Conservation (phyloP, 768 basidiomycete species). For the Termitomyces sp. region DNA sequence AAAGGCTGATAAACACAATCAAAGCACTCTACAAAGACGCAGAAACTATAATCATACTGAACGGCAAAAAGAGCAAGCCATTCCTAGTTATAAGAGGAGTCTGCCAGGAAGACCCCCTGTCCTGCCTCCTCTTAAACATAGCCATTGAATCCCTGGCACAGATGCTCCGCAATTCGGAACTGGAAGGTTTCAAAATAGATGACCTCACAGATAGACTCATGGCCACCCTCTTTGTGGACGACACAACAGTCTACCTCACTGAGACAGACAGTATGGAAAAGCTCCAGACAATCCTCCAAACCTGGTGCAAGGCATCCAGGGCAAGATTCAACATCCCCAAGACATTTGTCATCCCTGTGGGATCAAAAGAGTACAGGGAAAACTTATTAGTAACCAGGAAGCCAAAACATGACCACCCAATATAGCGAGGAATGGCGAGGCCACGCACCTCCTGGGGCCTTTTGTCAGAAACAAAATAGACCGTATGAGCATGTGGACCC, state of each 20-base stretch:
- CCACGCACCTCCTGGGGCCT: constrained; percentile 27
- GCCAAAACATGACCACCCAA: not conserved
- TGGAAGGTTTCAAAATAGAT: constrained; percentile 24
- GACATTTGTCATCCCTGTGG: constrained; percentile 27
- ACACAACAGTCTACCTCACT: constrained; percentile 28
- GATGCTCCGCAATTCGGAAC: constrained; percentile 23
- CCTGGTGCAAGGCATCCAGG: constrained; percentile 33
- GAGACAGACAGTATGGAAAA: constrained; percentile 20
- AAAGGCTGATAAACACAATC: not conserved
- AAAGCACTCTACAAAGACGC: constrained; percentile 11
- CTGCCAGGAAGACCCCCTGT: constrained; percentile 35
- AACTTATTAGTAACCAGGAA: constrained; percentile 8
- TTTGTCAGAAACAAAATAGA: constrained; percentile 26
- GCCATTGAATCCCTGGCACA: constrained; percentile 37
- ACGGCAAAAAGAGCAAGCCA: not conserved
- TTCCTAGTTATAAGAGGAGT: constrained; percentile 1
- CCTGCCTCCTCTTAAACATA: constrained; percentile 35
- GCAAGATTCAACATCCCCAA: too few relatives aligned
- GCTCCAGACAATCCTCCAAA: constrained; percentile 24
- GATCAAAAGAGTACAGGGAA: constrained; percentile 17
- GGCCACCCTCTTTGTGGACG: constrained; percentile 29
- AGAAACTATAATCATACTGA: constrained; percentile 3
- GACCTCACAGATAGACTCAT: constrained; percentile 28
- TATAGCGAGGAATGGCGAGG: constrained; percentile 24
- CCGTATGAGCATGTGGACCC: constrained; percentile 20